Percentiles rank a stretch among this genome's conserved stretches.
phyloP scores from a whole-genome alignment of 1,284 basidiomycete species.

The Moniliophthora roreri region DNA sequence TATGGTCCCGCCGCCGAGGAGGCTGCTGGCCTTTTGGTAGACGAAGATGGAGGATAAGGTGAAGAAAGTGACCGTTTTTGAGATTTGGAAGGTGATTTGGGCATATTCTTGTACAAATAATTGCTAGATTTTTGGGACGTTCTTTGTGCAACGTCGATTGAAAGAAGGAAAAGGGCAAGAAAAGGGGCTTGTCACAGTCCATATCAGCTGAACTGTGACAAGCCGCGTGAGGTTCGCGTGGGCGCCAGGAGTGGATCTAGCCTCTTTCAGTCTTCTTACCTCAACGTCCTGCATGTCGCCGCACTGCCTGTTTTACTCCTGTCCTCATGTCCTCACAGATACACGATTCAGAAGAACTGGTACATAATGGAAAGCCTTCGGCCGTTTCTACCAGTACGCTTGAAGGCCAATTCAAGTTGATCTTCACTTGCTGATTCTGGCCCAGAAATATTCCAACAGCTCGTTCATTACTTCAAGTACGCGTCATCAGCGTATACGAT shows the following conservation, averaged over 20 bases:
- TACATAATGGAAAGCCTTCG: neutral
- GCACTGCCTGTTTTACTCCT: neutral
- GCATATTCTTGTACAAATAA: neutral
- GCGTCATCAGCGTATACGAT: slow-evolving; percentile 47
- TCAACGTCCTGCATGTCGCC: no score
- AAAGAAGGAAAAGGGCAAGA: neutral
- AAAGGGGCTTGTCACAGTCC: neutral
- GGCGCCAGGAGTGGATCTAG: neutral
- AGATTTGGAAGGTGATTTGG: neutral
- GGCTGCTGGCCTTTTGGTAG: neutral
- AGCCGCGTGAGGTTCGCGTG: neutral
- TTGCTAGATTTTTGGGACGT: no score
- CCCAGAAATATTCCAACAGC: slow-evolving; percentile 38
- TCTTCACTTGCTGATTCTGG: no score
- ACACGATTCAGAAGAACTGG: neutral
- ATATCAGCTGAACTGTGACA: neutral
- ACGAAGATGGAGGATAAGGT: slow-evolving; percentile 2
- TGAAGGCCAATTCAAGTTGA: no score
- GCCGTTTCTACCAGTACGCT: neutral
- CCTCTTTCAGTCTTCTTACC: no score
- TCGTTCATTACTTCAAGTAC: slow-evolving; percentile 49
- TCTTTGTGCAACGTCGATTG: no score
- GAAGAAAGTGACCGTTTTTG: neutral
- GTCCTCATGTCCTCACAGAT: neutral
- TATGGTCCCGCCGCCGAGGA: neutral